Evolutionary conservation across 805 yeast genomes (phyloP).

Genomic region (Saccharomycopsis fibuligera): DNA sequence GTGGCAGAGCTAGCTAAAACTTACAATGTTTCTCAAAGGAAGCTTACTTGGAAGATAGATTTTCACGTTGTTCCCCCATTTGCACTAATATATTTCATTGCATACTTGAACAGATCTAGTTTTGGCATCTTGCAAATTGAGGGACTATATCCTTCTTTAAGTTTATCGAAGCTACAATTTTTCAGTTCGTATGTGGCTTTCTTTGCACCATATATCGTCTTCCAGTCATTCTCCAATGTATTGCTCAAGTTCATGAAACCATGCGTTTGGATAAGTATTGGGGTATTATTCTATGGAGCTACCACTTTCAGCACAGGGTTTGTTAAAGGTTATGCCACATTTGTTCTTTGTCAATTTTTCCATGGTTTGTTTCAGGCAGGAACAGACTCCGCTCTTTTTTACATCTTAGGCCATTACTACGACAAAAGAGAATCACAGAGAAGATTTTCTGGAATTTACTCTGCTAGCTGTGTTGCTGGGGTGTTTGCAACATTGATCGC

Average conservation of each 20-base stretch:
- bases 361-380: conserved; percentile 67
- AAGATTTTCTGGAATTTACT: conserved; percentile 56
- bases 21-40: neutral
- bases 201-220: conserved; percentile 61
- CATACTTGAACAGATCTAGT: conserved; percentile 12
- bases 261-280: conserved; percentile 52
- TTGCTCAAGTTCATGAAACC: conserved; percentile 53
- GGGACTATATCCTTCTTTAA: conserved; percentile 52
- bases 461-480: conserved; percentile 69
- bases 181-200: conserved; percentile 62
- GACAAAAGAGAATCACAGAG: conserved; percentile 59
- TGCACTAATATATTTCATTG: conserved; percentile 9
- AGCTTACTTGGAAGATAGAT: conserved; percentile 5
- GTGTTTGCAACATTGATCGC: conserved; percentile 73
- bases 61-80: conserved; percentile 15
- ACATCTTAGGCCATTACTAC: conserved; percentile 61
- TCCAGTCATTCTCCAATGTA: conserved; percentile 62
- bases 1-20: conserved; percentile 8
- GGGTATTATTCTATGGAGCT: conserved; percentile 56
- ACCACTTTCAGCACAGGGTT: conserved; percentile 62
- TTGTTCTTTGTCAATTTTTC: conserved; percentile 55
- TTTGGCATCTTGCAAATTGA: conserved; percentile 59
- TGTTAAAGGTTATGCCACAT: conserved; percentile 48
- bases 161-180: conserved; percentile 50
- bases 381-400: conserved; percentile 69